Base-by-base conservation (phyloP, 768 basidiomycete species). In the Rhizopogon vulgaris region DNA sequence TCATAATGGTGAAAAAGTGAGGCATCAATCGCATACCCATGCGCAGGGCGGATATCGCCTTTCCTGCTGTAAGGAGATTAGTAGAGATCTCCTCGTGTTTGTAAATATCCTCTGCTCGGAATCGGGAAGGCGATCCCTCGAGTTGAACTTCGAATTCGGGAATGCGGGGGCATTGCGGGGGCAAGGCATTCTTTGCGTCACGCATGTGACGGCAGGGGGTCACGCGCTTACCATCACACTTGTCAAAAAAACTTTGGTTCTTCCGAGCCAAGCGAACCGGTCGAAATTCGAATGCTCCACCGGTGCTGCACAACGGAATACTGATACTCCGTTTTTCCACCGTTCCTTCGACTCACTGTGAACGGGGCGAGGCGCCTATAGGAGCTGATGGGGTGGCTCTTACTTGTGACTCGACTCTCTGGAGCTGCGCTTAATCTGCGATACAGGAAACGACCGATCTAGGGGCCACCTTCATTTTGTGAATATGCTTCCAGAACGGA, bases 401-500 rank as follows among this genome's bases (percentile, higher is more conserved):
- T 52, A 38, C 52, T 41, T 22, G 55, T 41, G 38, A 48, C 34
- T 50, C 52, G 39, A 50, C 39, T 32, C 32, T 17, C 45, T 30
- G n/a, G 32, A 25, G 38, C 24, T 56, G 53, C 65, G 67, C 54
- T 56, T 62, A 66, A 68, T 60, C 60, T 38, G 60, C 65, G 67
- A 57, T 47, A 48, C 10, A 24, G 38, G 57, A 58, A 52, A 52
- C 56, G 58, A 57, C 58, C 63, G 58, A 66, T 66, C 67, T 67
- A 66, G 67, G 67, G 67, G 58, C 63, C 54, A 48, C 48, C 14
- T 66, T 68, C 63, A 68, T 63, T 22, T 22, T 52, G 32, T 11
- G 32, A 34, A 34, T 15, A 34, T 40, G 32, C 65, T 66, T 66
- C 65, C 64, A 22, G 37, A 66, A 66, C 69, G 67, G 65, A 66